Evolutionary conservation across 345 rosid genomes (phyloP).

Genomic region (Geranium rotundifolium): DNA sequence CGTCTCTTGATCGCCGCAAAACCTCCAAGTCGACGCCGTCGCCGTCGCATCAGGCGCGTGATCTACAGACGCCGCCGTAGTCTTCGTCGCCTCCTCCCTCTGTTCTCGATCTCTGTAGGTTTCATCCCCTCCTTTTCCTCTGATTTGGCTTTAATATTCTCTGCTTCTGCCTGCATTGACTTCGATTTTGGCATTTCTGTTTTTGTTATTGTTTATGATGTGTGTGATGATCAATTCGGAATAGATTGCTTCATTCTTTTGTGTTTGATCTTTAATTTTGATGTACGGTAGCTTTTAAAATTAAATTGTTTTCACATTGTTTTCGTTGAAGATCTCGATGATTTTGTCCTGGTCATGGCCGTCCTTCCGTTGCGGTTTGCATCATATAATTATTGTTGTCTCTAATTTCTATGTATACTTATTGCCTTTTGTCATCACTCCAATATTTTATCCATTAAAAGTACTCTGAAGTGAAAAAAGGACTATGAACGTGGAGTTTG

Average conservation of each 20-base stretch:
- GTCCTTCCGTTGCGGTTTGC: neutral
- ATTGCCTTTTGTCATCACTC: too few species aligned
- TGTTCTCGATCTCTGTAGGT: constrained; percentile 16
- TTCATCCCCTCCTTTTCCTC: constrained; percentile 4
- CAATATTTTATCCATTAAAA: too few species aligned
- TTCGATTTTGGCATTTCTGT: neutral
- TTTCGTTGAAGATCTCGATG: constrained; percentile 26
- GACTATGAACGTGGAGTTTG: too few species aligned
- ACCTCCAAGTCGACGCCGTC: constrained; percentile 11
- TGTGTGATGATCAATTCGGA: neutral
- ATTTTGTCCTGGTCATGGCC: constrained; percentile 2
- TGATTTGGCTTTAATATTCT: neutral
- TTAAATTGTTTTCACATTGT: neutral
- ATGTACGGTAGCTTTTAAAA: too few species aligned
- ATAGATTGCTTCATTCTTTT: neutral
- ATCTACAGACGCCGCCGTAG: constrained; percentile 14
- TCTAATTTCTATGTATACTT: too few species aligned
- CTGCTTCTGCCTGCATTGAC: neutral
- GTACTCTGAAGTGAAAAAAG: too few species aligned
- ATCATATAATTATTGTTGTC: neutral
- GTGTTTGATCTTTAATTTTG: neutral
- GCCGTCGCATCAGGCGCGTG: constrained; percentile 12
- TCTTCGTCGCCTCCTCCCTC: constrained; percentile 1
- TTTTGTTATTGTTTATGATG: neutral
- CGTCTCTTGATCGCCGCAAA: constrained; percentile 33